phyloP scores from a whole-genome alignment of 192 early-diverging fungal species.

The Linnemannia exigua region DNA sequence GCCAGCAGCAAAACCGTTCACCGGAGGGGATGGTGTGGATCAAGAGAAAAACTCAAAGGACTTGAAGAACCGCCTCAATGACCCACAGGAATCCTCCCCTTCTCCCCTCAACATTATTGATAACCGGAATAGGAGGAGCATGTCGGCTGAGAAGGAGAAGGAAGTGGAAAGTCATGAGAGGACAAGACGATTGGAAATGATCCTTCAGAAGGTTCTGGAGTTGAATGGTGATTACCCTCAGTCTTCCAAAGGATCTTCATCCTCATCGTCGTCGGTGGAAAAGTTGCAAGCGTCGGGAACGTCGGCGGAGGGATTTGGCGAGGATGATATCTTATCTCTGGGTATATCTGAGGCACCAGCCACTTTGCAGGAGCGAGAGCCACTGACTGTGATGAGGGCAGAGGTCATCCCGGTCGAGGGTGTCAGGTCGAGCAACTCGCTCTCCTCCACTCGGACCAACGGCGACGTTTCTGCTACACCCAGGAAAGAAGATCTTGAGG shows the following conservation, averaged over 20 bases:
- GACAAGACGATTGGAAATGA: slow-evolving; percentile 12
- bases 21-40: not conserved
- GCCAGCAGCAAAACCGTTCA: too few species aligned
- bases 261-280: not conserved
- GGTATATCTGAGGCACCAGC: slow-evolving; percentile 17
- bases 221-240: not conserved
- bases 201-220: slow-evolving; percentile 20
- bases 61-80: not conserved
- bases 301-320: not conserved
- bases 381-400: slow-evolving; percentile 14
- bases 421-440: not conserved
- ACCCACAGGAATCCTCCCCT: not conserved
- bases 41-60: not conserved
- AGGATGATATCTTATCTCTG: slow-evolving; percentile 21
- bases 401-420: not conserved
- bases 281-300: not conserved
- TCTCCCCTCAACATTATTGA: not conserved
- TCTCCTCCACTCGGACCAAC: not conserved
- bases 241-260: not conserved
- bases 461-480: not conserved
- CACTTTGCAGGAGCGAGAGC: not conserved
- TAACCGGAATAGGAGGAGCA: not conserved
- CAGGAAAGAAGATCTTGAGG: slow-evolving; percentile 9
- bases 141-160: not conserved
- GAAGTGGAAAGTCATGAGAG: not conserved